These are phyloP conservation scores for Hyaloperonospora brassicae DNA, from an alignment of 352 stramenopile genomes.

Conservation along the genomic window DNA sequence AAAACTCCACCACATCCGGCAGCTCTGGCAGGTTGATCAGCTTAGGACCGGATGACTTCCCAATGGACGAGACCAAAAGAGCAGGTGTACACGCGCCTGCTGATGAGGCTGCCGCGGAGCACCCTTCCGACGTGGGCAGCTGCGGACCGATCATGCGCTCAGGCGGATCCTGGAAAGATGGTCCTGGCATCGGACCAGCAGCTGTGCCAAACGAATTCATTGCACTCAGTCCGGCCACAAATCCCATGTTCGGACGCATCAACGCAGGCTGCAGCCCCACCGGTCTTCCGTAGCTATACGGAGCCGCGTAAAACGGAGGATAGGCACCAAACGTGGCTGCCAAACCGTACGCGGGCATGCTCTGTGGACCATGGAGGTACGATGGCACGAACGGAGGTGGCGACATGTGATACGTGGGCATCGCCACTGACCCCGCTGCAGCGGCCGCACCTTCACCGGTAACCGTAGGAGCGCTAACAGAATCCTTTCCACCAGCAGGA, in stretches of 20 bases:
- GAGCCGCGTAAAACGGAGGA: constrained; percentile 31
- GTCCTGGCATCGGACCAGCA: constrained; percentile 15
- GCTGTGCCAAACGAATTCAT: constrained; percentile 27
- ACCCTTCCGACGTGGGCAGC: constrained; percentile 29
- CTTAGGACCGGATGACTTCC: constrained; percentile 9
- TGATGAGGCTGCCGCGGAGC: constrained; percentile 13
- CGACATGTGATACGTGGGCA: constrained; percentile 23
- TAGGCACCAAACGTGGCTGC: constrained; percentile 33
- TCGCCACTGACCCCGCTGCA: constrained; percentile 15
- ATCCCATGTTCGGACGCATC: constrained; percentile 30
- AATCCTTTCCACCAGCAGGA: not conserved
- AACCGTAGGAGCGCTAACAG: constrained; percentile 10
- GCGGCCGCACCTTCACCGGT: constrained; percentile 6
- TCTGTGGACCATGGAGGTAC: constrained; percentile 24
- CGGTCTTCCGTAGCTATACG: constrained; percentile 35
- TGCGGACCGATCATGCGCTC: constrained; percentile 45
- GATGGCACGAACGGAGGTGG: constrained; percentile 30
- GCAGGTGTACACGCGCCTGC: constrained; percentile 16
- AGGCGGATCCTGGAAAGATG: constrained; percentile 16
- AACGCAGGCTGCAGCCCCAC: constrained; percentile 21
- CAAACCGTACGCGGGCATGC: constrained; percentile 32
- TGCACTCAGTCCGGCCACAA: constrained; percentile 27
- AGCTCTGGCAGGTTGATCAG: constrained; percentile 38
- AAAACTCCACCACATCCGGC: constrained; percentile 48
- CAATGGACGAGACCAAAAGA: constrained; percentile 6